Evolutionary conservation across 805 yeast species (phyloP).

Genomic region (Metschnikowia bowlesiae): DNA sequence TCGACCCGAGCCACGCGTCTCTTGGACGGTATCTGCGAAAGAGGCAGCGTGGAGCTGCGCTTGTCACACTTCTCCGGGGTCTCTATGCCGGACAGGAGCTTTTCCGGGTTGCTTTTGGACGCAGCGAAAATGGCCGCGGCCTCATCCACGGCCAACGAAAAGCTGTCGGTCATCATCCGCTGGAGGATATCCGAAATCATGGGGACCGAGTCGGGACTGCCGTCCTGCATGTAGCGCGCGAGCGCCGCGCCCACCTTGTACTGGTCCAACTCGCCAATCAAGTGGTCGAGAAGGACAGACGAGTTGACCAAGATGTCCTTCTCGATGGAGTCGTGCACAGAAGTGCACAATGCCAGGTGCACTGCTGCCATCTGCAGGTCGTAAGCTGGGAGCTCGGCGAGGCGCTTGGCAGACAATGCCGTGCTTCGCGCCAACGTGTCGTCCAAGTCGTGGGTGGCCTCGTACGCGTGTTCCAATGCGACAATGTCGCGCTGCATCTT

Average conservation of each 20-base stretch:
- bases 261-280: constrained; percentile 22
- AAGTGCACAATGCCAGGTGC: constrained; percentile 38
- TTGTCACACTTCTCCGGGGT: constrained; percentile 9
- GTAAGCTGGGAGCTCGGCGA: constrained; percentile 59
- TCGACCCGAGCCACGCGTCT: constrained; percentile 4
- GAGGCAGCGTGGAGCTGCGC: constrained; percentile 24
- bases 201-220: background rate
- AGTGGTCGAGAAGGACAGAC: constrained; percentile 52
- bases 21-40: constrained; percentile 12
- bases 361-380: constrained; percentile 36
- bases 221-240: background rate
- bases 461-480: constrained; percentile 49
- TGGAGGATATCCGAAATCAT: background rate
- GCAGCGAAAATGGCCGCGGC: constrained; percentile 25
- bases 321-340: constrained; percentile 47
- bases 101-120: constrained; percentile 5
- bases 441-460: constrained; percentile 49
- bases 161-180: background rate
- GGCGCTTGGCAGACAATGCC: constrained; percentile 39
- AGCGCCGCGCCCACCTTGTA: constrained; percentile 5
- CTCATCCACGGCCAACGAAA: constrained; percentile 23
- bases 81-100: background rate
- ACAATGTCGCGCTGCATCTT: constrained; percentile 36
- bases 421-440: constrained; percentile 44
- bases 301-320: constrained; percentile 53